Evolutionary conservation across 2,329 filamentous ascomycete species (phyloP).

Genomic region (Lasiodiplodia citricola): DNA sequence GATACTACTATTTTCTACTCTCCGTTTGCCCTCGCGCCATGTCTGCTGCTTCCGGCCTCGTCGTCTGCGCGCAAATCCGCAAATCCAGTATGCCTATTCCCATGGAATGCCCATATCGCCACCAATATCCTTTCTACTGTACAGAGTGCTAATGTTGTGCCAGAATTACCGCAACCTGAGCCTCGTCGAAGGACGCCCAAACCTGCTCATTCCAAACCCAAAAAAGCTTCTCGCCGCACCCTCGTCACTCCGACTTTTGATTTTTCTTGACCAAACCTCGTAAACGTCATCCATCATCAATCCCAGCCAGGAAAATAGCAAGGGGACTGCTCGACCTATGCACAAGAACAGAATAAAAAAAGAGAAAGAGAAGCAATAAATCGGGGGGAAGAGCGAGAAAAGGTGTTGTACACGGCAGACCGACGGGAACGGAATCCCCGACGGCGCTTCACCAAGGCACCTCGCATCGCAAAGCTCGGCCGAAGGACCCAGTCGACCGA

Average conservation of each 20-base stretch:
- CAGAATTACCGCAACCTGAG: constrained; percentile 11
- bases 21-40: not conserved
- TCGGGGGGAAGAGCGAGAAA: constrained; percentile 2
- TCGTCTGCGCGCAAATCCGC: constrained; percentile 4
- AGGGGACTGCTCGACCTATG: constrained; percentile 33
- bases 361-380: constrained; percentile 5
- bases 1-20: not conserved
- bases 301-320: constrained; percentile 25
- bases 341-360: constrained; percentile 28
- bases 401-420: constrained; percentile 15
- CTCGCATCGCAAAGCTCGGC: not conserved
- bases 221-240: constrained; percentile 4
- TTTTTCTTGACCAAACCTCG: constrained; percentile 31
- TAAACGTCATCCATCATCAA: constrained; percentile 31
- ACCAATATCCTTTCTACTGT: constrained; percentile 14
- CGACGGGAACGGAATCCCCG: not conserved
- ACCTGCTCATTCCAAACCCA: constrained; percentile 12
- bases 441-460: not conserved
- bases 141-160: constrained; percentile 18
- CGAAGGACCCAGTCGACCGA: not conserved
- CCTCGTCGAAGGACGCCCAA: constrained; percentile 9
- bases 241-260: constrained; percentile 28
- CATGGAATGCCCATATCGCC: constrained; percentile 3
- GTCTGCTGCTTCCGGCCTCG: constrained; percentile 5
- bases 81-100: constrained; percentile 13